Evolutionary conservation across 129 eudicot genomes (phyloP).

Genomic region (Lactuca sativa): DNA sequence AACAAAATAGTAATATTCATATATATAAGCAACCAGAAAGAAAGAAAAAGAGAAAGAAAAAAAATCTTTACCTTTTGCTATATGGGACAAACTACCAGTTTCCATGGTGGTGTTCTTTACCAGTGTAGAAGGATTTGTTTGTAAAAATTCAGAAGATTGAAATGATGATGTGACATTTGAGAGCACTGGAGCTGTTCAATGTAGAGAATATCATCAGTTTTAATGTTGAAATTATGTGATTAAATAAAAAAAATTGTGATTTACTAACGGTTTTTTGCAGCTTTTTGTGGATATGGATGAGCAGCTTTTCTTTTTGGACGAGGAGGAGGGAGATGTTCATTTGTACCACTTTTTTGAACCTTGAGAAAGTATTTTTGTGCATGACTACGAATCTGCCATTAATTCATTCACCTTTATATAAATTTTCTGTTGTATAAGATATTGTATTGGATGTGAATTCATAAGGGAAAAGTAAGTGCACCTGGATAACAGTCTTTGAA

Average conservation of each 20-base stretch:
- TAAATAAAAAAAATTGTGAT: conserved; percentile 2
- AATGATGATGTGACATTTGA: conserved; percentile 47
- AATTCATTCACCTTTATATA: not conserved
- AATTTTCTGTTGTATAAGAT: not conserved
- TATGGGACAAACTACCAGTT: conserved; percentile 35
- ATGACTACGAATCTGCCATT: conserved; percentile 86
- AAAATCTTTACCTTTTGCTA: conserved; percentile 44
- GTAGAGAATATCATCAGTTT: conserved; percentile 13
- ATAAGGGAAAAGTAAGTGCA: conserved; percentile 17
- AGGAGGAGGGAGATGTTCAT: conserved; percentile 97
- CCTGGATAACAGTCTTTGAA: conserved; percentile 95
- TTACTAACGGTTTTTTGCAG: conserved; percentile 67
- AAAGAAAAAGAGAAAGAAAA: not conserved
- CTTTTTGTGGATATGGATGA: conserved; percentile 97
- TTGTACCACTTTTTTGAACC: conserved; percentile 88
- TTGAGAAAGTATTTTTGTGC: conserved; percentile 93
- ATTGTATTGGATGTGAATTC: not conserved
- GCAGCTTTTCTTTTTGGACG: conserved; percentile 96
- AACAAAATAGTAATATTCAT: not conserved
- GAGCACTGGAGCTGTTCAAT: conserved; percentile 59
- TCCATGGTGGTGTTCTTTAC: conserved; percentile 42
- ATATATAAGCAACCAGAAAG: conserved; percentile 1
- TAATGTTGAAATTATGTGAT: not conserved
- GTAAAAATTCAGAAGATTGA: conserved; percentile 50
- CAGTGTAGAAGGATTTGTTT: conserved; percentile 46